Conservation (phyloP, 2,329 filamentous ascomycete genomes). For the Cercospora berteroae region DNA sequence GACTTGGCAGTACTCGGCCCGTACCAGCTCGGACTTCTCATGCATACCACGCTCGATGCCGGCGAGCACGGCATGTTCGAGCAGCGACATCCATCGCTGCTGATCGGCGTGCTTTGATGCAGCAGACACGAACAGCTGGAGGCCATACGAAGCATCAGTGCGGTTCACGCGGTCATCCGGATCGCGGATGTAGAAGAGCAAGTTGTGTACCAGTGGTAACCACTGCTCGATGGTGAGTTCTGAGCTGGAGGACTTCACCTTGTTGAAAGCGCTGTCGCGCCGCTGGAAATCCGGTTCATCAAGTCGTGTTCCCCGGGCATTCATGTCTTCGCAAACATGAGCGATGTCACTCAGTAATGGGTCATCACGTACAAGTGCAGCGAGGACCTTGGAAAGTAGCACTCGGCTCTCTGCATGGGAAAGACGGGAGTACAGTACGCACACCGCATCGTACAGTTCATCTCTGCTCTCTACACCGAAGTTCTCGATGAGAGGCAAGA, state of each 20-base stretch:
- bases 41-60: conserved; percentile 73
- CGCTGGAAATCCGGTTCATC: conserved; percentile 87
- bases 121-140: conserved; percentile 73
- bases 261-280: conserved; percentile 72
- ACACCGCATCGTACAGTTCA: conserved; percentile 71
- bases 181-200: conserved; percentile 81
- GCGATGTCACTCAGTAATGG: conserved; percentile 62
- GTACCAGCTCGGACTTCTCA: conserved; percentile 71
- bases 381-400: conserved; percentile 69
- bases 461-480: conserved; percentile 27
- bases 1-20: conserved; percentile 76
- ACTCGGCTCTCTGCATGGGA: conserved; percentile 75
- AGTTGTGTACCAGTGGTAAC: conserved; percentile 83
- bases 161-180: conserved; percentile 87
- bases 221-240: conserved; percentile 71
- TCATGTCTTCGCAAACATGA: conserved; percentile 71
- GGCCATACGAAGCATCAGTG: conserved; percentile 73
- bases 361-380: conserved; percentile 66
- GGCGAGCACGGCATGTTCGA: conserved; percentile 67
- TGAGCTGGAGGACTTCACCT: conserved; percentile 64
- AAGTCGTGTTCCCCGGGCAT: conserved; percentile 72
- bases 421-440: conserved; percentile 86
- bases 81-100: conserved; percentile 53
- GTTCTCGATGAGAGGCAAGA: conserved; percentile 64
- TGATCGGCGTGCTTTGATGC: conserved; percentile 52